Evolutionary conservation across 1,139 yeast species (phyloP).

Genomic region (Candida sp.): DNA sequence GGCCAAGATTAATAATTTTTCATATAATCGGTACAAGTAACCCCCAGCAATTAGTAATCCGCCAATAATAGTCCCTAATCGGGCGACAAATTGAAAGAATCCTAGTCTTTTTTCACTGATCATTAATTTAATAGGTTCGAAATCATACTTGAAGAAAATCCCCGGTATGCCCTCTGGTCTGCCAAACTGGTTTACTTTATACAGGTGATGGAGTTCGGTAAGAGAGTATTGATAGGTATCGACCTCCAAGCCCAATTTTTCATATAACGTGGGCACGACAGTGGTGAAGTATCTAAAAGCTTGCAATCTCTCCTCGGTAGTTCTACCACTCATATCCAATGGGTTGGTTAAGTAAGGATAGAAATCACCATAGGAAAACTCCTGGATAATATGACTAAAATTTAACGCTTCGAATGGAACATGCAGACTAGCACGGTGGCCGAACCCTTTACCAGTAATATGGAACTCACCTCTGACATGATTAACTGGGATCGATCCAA

Average conservation of each 20-base stretch:
- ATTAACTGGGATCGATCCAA: slow-evolving; percentile 83
- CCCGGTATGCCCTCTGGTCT: slow-evolving; percentile 60
- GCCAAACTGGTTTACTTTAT: slow-evolving; percentile 16
- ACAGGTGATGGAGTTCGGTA: slow-evolving; percentile 45
- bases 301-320: slow-evolving; percentile 42
- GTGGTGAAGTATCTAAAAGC: slow-evolving; percentile 65
- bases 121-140: slow-evolving; percentile 78
- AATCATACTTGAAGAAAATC: slow-evolving; percentile 76
- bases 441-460: slow-evolving; percentile 74
- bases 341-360: slow-evolving; percentile 87
- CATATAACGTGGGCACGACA: slow-evolving; percentile 82
- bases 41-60: slow-evolving; percentile 60
- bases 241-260: slow-evolving; percentile 65
- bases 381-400: slow-evolving; percentile 82
- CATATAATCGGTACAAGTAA: slow-evolving; percentile 44
- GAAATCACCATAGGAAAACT: slow-evolving; percentile 88
- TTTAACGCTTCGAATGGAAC: slow-evolving; percentile 54
- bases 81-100: slow-evolving; percentile 72
- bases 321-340: slow-evolving; percentile 68
- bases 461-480: slow-evolving; percentile 85
- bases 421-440: slow-evolving; percentile 47
- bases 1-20: slow-evolving; percentile 36
- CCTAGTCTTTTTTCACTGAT: slow-evolving; percentile 72
- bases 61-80: slow-evolving; percentile 77
- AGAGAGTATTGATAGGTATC: slow-evolving; percentile 89